Evolutionary conservation across 495 filamentous ascomycete genomes (phyloP).

Genomic region (Hypoxylon perforatum): DNA sequence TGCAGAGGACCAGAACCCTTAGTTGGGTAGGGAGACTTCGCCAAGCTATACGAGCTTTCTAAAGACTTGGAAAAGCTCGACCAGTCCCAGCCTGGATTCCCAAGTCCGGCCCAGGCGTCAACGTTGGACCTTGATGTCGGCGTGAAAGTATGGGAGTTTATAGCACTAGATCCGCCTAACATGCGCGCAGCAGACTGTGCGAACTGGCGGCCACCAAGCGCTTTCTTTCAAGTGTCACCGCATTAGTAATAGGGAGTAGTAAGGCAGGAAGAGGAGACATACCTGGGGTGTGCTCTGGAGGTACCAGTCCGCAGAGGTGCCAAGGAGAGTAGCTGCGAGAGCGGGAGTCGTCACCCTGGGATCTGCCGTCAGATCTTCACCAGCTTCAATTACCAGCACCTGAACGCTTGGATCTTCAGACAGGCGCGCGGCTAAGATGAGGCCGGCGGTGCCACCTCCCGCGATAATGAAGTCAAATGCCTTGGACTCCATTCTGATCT

Average conservation of each 20-base stretch:
- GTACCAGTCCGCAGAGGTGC: too few relatives aligned
- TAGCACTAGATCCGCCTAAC: conserved; percentile 34
- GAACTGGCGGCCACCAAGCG: too few relatives aligned
- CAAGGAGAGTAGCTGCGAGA: too few relatives aligned
- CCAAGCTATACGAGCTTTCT: neutral
- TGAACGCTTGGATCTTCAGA: conserved; percentile 55
- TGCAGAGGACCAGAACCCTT: conserved; percentile 32
- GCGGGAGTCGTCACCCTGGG: neutral
- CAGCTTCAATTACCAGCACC: conserved; percentile 63
- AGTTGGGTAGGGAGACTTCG: neutral
- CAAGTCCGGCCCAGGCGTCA: conserved; percentile 54
- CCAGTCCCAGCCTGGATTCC: conserved; percentile 55
- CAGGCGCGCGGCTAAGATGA: conserved; percentile 60
- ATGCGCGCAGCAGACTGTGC: conserved; percentile 32
- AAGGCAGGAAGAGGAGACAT: too few relatives aligned
- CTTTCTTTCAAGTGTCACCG: too few relatives aligned
- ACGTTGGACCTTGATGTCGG: conserved; percentile 33
- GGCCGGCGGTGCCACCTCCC: conserved; percentile 8
- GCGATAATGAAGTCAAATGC: neutral
- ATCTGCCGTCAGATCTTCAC: conserved; percentile 35
- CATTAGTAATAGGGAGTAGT: too few relatives aligned
- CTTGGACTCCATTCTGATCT: too few relatives aligned
- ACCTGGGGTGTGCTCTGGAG: too few relatives aligned
- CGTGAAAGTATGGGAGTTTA: conserved; percentile 37
- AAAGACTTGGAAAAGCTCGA: conserved; percentile 42